Percentiles rank a stretch among this genome's conserved stretches.
These are phyloP conservation scores for Caloboletus firmus DNA, from an alignment of 1,284 basidiomycete genomes.

Conservation along the genomic window DNA sequence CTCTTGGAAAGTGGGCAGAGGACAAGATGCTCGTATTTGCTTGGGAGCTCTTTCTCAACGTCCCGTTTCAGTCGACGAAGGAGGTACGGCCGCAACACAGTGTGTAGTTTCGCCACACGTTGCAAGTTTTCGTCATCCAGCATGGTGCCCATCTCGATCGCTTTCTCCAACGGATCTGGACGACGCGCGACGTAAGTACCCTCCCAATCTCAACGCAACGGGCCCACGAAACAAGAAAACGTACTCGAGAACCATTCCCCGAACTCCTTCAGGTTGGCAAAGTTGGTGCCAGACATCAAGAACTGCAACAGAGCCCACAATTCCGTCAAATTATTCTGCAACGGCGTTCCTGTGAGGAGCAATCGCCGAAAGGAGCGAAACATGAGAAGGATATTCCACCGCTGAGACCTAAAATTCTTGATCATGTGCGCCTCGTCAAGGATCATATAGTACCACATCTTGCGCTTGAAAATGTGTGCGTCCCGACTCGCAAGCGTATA, in stretches of 20 bases:
- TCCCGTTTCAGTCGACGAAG: conserved; percentile 93
- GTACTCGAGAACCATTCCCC: conserved; percentile 95
- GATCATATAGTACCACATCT: conserved; percentile 96
- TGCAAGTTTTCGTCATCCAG: conserved; percentile 85
- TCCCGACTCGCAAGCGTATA: conserved; percentile 93
- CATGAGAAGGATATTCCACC: conserved; percentile 94
- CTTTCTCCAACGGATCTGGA: conserved; percentile 88
- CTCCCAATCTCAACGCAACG: not conserved
- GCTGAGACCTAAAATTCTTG: conserved; percentile 95
- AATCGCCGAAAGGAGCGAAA: conserved; percentile 89
- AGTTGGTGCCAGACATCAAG: conserved; percentile 91
- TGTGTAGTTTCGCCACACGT: conserved; percentile 89
- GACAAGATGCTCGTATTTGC: conserved; percentile 93
- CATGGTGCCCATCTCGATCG: conserved; percentile 82
- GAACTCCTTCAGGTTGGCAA: conserved; percentile 93
- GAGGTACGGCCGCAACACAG: conserved; percentile 90
- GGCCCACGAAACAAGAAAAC: conserved; percentile 30
- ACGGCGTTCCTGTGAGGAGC: conserved; percentile 88
- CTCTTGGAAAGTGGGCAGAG: conserved; percentile 92
- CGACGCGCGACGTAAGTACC: not conserved
- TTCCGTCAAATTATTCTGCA: conserved; percentile 96
- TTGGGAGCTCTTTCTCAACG: conserved; percentile 94
- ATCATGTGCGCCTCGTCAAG: conserved; percentile 98
- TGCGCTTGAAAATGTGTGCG: conserved; percentile 92
- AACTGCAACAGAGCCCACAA: conserved; percentile 95